Base-by-base conservation (phyloP, 768 basidiomycete genomes). In the Mycena maculata region DNA sequence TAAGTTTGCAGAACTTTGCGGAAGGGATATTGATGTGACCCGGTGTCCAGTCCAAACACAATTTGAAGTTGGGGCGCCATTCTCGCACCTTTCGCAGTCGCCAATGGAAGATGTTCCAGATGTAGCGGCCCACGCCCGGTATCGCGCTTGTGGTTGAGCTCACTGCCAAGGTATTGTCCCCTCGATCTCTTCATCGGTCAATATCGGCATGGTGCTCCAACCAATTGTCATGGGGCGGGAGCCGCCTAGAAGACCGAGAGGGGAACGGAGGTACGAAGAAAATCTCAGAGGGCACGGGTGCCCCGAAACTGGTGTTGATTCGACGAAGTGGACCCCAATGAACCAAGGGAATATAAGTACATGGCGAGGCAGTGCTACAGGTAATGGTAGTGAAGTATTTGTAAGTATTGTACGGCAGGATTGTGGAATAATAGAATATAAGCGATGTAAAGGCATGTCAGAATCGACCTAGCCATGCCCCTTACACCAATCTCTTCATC, bases 151-250 rank as follows among this genome's bases (percentile, higher is more conserved):
- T 12, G 8, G 48, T 28, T 11, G 48, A 13, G 2, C 3, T 4
- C 1, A 49, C 4, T 3, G 48, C 48, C 25, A 23, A 25, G 12
- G 25, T 49, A 23, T 49, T 36, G 2, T 12, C 8, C 31, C 38
- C 25, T 4, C 10, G 7, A 41, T 55, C 25, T 18, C 11, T 22
- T 55, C 54, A 23, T 39, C 54, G 8, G 4, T n/a, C n/a, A n/a
- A n/a, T n/a, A n/a, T n/a, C n/a, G n/a, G n/a, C n/a, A n/a, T n/a
- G n/a, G n/a, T n/a, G n/a, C n/a, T n/a, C n/a, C n/a, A n/a, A n/a
- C n/a, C n/a, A n/a, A n/a, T n/a, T 54, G 52, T 54, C 4, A 54
- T 36, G 52, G 52, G 52, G 33, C 28, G 5, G 49, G 49, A 23
- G 30, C 15, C 49, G 3, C 33, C 33, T 6, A 36, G 33, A 36